Percentiles rank a stretch among this genome's conserved stretches.
Evolutionary conservation across 2,329 filamentous ascomycete species (phyloP).

Genomic region (Byssoonygena ceratinophila): DNA sequence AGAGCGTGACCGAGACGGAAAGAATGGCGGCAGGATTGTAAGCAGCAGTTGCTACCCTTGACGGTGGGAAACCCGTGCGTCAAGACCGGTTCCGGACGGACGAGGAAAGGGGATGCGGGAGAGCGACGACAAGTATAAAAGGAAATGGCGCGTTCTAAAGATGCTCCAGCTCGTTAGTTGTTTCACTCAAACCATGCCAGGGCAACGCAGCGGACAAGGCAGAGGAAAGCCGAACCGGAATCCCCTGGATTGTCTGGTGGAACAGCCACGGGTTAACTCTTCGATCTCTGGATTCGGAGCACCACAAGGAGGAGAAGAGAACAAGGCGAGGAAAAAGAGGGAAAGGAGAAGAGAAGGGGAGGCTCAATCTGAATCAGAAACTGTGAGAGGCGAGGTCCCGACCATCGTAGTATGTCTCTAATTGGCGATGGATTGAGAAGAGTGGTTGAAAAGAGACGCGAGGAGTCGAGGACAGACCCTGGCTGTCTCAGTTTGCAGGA

Average conservation of each 20-base stretch:
- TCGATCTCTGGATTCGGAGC: not conserved
- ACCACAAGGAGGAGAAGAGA: not conserved
- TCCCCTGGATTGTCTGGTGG: not conserved
- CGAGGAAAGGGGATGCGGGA: slow-evolving; percentile 5
- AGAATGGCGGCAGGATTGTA: slow-evolving; percentile 2
- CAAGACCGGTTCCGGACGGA: slow-evolving; percentile 1
- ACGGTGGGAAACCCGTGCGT: slow-evolving; percentile 3
- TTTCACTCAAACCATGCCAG: not conserved
- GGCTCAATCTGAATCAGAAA: slow-evolving; percentile 14
- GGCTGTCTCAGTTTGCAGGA: slow-evolving; percentile 7
- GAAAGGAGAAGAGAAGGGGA: slow-evolving; percentile 6
- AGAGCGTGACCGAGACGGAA: not conserved
- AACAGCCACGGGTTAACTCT: slow-evolving; percentile 2
- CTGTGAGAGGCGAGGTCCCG: slow-evolving; percentile 4
- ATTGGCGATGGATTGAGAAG: not conserved
- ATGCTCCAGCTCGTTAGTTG: not conserved
- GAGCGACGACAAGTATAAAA: slow-evolving; percentile 3
- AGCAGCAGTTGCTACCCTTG: slow-evolving; percentile 5
- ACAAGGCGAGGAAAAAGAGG: slow-evolving; percentile 1
- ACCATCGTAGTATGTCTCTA: not conserved
- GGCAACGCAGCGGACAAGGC: not conserved
- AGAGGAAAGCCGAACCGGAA: slow-evolving; percentile 1
- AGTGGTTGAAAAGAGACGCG: not conserved
- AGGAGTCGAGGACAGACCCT: not conserved
- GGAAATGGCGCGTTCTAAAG: not conserved